Percentiles rank a stretch among this genome's conserved stretches.
phyloP scores from a whole-genome alignment of 2,329 filamentous ascomycete species.

The Colletotrichum destructivum region DNA sequence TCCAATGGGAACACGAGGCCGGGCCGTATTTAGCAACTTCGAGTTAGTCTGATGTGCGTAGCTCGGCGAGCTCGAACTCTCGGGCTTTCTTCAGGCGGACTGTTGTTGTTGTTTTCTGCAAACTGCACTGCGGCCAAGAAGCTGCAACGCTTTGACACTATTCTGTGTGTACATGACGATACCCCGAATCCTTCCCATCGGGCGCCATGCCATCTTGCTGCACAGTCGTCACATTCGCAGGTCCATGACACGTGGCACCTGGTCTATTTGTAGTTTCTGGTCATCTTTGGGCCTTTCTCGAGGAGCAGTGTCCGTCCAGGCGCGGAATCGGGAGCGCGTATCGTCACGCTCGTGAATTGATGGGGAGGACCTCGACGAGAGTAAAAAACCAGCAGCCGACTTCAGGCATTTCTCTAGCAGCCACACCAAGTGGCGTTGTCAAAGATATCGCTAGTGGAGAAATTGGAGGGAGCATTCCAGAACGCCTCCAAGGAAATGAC shows the following conservation, averaged over 20 bases:
- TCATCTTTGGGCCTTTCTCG: no score
- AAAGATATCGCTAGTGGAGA: background rate
- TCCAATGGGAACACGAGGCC: background rate
- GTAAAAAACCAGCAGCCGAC: accelerated
- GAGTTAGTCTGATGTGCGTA: background rate
- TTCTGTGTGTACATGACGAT: no score
- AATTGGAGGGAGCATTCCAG: background rate
- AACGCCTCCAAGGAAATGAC: no score
- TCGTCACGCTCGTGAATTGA: background rate
- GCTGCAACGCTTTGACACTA: slow-evolving; percentile 1
- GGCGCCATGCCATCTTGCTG: no score
- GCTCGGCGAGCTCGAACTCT: background rate
- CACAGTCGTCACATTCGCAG: no score
- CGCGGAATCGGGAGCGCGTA: background rate
- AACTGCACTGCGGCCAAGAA: background rate
- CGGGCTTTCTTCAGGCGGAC: background rate
- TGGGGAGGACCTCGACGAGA: background rate
- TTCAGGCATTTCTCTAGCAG: background rate
- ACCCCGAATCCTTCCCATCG: no score
- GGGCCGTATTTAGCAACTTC: background rate
- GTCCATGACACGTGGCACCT: background rate
- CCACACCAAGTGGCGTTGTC: no score
- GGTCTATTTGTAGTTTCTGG: background rate
- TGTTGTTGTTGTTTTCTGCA: background rate
- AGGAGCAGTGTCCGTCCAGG: background rate